Evolutionary conservation across 805 yeast genomes (phyloP), one percentile per base, ranked within the genome.

Genomic region (Nakazawaea anatomiae): DNA sequence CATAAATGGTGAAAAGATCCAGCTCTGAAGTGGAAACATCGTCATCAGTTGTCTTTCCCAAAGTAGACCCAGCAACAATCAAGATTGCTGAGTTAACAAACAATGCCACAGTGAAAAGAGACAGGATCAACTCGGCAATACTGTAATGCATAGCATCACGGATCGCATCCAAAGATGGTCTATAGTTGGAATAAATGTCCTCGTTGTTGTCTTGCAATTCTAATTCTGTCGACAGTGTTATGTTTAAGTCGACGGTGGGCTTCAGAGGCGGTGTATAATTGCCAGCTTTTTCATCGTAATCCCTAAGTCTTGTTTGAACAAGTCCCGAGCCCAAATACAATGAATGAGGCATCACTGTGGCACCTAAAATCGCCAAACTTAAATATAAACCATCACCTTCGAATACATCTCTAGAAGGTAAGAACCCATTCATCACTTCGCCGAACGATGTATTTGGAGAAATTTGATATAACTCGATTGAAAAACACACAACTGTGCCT

Each of bases 341-440:
- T 1, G 91, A 83, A 62, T 90, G 96, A 1, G 97, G 97, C 97
- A 90, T 90, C 28, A 90, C 96, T 0, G 96, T 90, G 9, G 97
- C 96, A 28, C 97, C 97, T 49, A 89, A 72, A 46, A 90, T 87
- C 29, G 96, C 96, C 57, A 91, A 73, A 28, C 92, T 80, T 25
- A 89, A 69, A 60, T 83, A 89, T 31, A 87, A 67, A 0, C 96
- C 94, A 60, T 78, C 75, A 60, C 76, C 80, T 58, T 82, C 82
- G 30, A 72, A 67, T 50, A 81, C 72, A 48, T 80, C 74, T n/a
- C 62, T 67, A 9, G 81, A 75, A 0, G 97, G 97, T 18, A 89
- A 60, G 58, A 85, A 87, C 0, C 96, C 96, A 56, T 70, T 66
- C 46, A 79, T 64, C 4, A 90, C 75, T 4, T 73, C 78, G 8